Evolutionary conservation across 2,329 filamentous ascomycete genomes (phyloP).

Genomic region (Apiospora sp.): DNA sequence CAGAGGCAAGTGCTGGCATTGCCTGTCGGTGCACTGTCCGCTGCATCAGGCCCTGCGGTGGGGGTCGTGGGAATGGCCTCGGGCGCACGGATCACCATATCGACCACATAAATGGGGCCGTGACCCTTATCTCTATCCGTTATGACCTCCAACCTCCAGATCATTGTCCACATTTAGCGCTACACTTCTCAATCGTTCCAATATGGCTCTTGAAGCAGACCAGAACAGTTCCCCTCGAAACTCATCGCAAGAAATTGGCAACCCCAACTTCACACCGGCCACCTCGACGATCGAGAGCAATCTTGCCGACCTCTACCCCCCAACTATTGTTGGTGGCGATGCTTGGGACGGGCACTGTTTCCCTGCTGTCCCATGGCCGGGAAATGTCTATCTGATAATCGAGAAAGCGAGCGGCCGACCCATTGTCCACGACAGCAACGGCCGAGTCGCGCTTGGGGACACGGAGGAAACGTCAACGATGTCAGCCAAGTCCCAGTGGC

Average conservation of each 20-base stretch:
- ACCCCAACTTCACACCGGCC: background rate
- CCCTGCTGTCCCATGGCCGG: background rate
- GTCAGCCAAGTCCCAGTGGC: background rate
- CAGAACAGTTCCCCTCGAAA: background rate
- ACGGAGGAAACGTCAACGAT: accelerated
- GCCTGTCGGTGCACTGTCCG: too few relatives aligned
- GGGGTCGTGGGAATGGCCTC: too few relatives aligned
- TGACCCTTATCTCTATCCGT: too few relatives aligned
- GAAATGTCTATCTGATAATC: background rate
- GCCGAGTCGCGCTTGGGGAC: background rate
- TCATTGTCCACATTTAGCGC: too few relatives aligned
- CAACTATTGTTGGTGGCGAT: background rate
- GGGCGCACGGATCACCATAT: too few relatives aligned
- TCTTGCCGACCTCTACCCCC: background rate
- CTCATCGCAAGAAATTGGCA: background rate
- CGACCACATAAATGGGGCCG: too few relatives aligned
- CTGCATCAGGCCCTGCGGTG: too few relatives aligned
- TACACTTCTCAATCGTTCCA: too few relatives aligned
- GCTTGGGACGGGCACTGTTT: background rate
- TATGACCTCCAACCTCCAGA: too few relatives aligned
- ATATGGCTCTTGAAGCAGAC: background rate
- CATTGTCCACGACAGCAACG: background rate
- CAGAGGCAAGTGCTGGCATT: too few relatives aligned
- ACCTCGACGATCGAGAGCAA: background rate
- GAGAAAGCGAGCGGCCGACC: background rate